Base-by-base conservation (phyloP, 2,329 filamentous ascomycete genomes). In the Aspergillus sojae region DNA sequence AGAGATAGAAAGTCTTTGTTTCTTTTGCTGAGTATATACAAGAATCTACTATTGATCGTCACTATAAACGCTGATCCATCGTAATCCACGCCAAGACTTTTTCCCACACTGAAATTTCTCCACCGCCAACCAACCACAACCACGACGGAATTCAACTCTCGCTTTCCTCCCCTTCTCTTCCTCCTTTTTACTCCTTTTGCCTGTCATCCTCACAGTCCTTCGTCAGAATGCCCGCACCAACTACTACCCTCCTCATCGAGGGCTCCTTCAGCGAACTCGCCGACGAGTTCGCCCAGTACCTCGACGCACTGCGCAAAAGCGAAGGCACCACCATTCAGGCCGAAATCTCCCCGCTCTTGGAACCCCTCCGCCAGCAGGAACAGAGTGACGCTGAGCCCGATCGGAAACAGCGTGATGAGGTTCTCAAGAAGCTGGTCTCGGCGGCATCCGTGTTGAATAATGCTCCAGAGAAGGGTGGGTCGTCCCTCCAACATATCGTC, bases 251-350 rank as follows among this genome's bases (percentile, higher is more conserved):
- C 72, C 83, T 89, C 72, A 88, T 99, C 80, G 95, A 99, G 85
- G 95, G 95, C 80, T 88, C 88, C 74, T 97, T 97, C 80, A 89
- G 93, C 79, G 95, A 98, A 83, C 89, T 97, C 77, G 89, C 91
- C 75, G 89, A 92, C 80, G 95, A 99, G 84, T 91, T 99, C 84
- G 93, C 94, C 79, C 91, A 94, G 74, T 97, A 96, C 82, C 85
- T 99, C 78, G 93, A 96, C 80, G 85, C 89, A 72, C 87, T 94
- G 78, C 91, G 91, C 75, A 90, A 92, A 69, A 84, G 82, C 72
- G 85, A 87, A 67, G 85, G 80, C 68, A 81, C 79, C 67, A 81
- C 79, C 58, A 79, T 90, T 64, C 83, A 86, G 73, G 76, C 83
- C 70, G 89, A 91, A 71, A 83, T 95, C 77, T 85, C 89, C 78